Base-by-base conservation (phyloP, 192 early-diverging fungal species). In the Mortierella hygrophila region DNA sequence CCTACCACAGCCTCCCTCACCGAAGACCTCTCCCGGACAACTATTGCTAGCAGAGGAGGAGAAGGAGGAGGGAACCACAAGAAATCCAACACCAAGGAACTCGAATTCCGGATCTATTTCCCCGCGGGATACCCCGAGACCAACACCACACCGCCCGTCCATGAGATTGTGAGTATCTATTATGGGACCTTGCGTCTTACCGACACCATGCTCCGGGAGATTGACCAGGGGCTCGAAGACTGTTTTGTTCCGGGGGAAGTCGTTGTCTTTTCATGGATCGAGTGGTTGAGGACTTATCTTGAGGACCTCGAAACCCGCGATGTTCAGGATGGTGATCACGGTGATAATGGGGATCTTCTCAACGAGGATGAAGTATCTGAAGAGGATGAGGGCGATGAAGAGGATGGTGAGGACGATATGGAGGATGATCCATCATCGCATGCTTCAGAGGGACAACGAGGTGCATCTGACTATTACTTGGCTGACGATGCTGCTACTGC, bases 191-290 rank as follows among this genome's bases (percentile, higher is more conserved):
- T 83, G 7, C 90, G 91, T n/a, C 85, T 93, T 3, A 85, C 85
- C 18, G 72, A 88, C 32, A 46, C 70, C 11, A 89, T 91, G 71
- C 40, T 81, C 32, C 63, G 82, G 35, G 88, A 88, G n/a, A 90
- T 94, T 37, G 88, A 91, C 35, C 75, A 82, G 26, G 79, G 80
- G 32, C 89, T 95, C n/a, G 68, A 84, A 32, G 69, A 82, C 13
- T 84, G 92, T 42, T 95, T 93, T 87, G 86, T 91, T 20, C 89
- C 89, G 0, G 92, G 91, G 9, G 81, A 94, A 52, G 94, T 95
- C 0, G 88, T 94, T 9, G 76, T 96, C n/a, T 96, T 94, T 85
- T 89, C 89, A n/a, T 96, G 94, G 93, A 89, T 93, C 11, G 91
- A 91, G 37, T 91, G 88, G 91, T 40, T 93, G 20, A 73, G 87